Base-by-base conservation (phyloP, 2,329 filamentous ascomycete species). In the Alternaria consortialis region DNA sequence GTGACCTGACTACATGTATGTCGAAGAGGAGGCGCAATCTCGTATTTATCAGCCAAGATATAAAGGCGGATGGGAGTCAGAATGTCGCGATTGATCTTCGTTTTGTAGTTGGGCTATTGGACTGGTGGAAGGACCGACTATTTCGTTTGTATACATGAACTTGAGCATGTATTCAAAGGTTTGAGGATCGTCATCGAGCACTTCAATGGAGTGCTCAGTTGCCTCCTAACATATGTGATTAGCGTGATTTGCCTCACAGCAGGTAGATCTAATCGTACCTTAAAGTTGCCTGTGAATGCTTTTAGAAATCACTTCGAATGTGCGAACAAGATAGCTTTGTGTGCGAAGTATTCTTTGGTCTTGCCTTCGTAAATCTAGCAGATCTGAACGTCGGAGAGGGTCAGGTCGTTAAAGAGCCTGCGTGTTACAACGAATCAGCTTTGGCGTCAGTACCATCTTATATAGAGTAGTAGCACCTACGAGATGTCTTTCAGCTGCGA, bases 321-420 rank as follows among this genome's bases (percentile, higher is more conserved):
- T 0, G 32, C 47, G 0, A 1, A 37, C 1, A 51, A 4, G 0
- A 37, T 2, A 1, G 47, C 32, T 11, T 51, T 51, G 2, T 51
- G 47, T 1, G 20, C 47, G 0, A 12, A 11, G 12, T 56, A 61
- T 23, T 58, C 58, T 7, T 17, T 32, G 8, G 6, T 5, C 5
- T 42, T 17, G 27, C 51, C 56, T 6, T 57, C 36, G 34, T 54
- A 51, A 17, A 52, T 48, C 23, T 58, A 57, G 1, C 32, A 40
- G 17, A 63, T 53, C 36, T 58, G 59, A 32, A 63, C 25, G 43
- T 63, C 53, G 2, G 60, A 66, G 29, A 66, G 27, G 12, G 27
- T 39, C n/a, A 53, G 29, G 12, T 63, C 34, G 40, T 66, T 58
- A 50, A 58, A 65, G 8, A 65, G 40, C 13, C 60, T 62, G 6